Evolutionary conservation across 441 rosid species (phyloP).

Genomic region (Rhodomyrtus psidioides): DNA sequence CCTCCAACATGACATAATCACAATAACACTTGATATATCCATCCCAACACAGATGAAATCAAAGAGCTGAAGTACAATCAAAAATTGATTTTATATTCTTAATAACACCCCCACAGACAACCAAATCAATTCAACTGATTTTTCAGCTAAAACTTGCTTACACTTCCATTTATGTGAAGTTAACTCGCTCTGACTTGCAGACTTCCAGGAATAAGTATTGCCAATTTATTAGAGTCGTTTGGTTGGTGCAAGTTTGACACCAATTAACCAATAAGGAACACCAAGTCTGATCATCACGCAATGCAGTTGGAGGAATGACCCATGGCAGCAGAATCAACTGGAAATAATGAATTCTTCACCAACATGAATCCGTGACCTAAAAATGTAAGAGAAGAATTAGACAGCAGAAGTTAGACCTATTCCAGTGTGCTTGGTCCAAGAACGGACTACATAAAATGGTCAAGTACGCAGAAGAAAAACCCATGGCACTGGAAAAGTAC

Average conservation of each 20-base stretch:
- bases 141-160: neutral
- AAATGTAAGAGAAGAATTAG: neutral
- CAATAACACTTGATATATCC: too few species aligned
- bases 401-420: neutral
- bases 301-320: neutral
- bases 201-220: neutral
- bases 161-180: neutral
- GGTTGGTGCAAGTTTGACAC: neutral
- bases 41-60: neutral
- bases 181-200: neutral
- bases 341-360: neutral
- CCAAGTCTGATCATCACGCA: neutral
- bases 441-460: neutral
- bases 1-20: too few species aligned
- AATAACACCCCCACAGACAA: neutral
- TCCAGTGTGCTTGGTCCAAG: neutral
- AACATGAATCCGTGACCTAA: neutral
- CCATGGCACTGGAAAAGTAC: neutral
- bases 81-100: neutral
- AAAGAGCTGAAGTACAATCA: neutral
- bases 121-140: neutral
- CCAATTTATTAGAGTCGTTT: neutral
- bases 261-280: neutral
- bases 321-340: neutral
- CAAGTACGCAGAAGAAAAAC: neutral